A percentile compares a stretch with the other conserved stretches of the same genome.
These are phyloP conservation scores for Diaporthe velutina DNA, from an alignment of 2,329 filamentous ascomycete genomes.

Conservation along the genomic window DNA sequence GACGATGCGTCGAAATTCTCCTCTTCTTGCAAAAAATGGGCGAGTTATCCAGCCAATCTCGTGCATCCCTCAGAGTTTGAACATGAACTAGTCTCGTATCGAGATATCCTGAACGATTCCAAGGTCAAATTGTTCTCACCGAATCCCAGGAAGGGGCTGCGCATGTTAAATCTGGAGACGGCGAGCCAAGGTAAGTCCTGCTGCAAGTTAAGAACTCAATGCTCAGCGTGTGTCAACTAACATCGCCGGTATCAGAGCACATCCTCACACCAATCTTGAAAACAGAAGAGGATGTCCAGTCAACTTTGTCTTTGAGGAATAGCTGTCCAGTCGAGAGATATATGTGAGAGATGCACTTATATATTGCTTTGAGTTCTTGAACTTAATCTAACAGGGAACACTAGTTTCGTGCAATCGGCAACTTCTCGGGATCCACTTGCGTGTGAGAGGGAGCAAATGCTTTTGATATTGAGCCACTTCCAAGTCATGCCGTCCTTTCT, in stretches of 20 bases:
- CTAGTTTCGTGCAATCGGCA: constrained; percentile 40
- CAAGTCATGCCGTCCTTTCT: constrained; percentile 45
- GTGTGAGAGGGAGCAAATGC: constrained; percentile 42
- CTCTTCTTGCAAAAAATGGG: not conserved
- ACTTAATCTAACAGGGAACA: not conserved
- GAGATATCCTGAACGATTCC: not conserved
- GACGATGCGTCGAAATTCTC: not conserved
- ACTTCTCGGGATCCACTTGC: constrained; percentile 39
- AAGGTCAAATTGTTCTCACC: not conserved
- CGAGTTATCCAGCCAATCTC: not conserved
- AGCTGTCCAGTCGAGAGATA: not conserved
- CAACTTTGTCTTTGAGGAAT: too few species aligned
- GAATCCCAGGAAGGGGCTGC: not conserved
- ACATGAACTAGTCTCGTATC: not conserved
- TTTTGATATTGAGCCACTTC: constrained; percentile 41
- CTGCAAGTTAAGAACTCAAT: not conserved
- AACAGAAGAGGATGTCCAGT: not conserved
- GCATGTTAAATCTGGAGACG: not conserved
- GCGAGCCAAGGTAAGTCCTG: not conserved
- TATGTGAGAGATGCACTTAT: not conserved
- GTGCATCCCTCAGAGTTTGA: not conserved
- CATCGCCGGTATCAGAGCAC: not conserved
- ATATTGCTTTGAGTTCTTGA: not conserved
- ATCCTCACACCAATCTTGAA: not conserved
- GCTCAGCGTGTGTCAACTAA: not conserved